Evolutionary conservation across 257 asterid species (phyloP), one percentile per base, ranked within the genome.

Genomic region (Leonotis leonurus): DNA sequence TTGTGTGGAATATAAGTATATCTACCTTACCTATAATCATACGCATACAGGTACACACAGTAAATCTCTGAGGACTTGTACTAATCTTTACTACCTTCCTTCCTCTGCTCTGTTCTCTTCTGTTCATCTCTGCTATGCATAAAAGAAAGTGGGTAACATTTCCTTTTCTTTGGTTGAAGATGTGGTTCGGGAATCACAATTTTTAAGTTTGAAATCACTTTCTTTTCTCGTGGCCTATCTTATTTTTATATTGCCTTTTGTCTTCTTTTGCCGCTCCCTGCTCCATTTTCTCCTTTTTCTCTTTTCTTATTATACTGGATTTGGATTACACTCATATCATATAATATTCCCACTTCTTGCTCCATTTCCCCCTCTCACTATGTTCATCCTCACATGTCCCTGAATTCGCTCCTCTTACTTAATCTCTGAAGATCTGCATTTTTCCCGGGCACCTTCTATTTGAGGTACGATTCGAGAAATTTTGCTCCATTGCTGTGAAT

Each of bases 141-240:
- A 70, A 68, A n/a, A n/a, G 60, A 77, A 57, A 74, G 77, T 70
- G 77, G 73, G 76, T 57, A 54, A 58, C 80, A 71, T 56, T 60
- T 70, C 78, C 33, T 74, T 73, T 74, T 72, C 71, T 32, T n/a
- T n/a, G n/a, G n/a, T n/a, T n/a, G n/a, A n/a, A 18, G 43, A 55
- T 51, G 37, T 17, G 67, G 53, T 45, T 64, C 12, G 54, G 45
- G 68, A 70, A 60, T 73, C 78, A 39, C 52, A 49, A 16, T 72
- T 74, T 77, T 62, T 61, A 69, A 77, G 80, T 74, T 69, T 71
- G 76, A 74, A 44, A 54, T 40, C 58, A 45, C 37, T 75, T 62
- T 26, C 68, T 57, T 26, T 49, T 49, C 33, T 22, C 54, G 25
- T 45, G 51, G 55, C 48, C 37, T 22, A n/a, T n/a, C n/a, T n/a